Base-by-base conservation (phyloP, 306 rosid species). In the Parietaria judaica region DNA sequence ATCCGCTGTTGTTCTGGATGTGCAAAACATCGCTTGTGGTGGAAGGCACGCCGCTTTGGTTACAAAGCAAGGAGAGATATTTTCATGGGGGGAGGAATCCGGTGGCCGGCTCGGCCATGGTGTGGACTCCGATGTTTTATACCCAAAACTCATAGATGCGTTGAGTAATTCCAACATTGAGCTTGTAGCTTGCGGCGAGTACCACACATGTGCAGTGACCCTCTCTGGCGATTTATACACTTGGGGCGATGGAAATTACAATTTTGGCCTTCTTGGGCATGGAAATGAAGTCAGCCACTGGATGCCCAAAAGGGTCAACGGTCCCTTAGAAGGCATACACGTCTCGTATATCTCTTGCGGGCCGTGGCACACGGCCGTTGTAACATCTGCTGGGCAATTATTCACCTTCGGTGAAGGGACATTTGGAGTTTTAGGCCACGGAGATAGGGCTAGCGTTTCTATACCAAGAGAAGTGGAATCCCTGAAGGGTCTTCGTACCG, bases 81-180 rank as follows among this genome's bases (percentile, higher is more conserved):
- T 92, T 71, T 86, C 99, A 14, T 92, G 99, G 99, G 99, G 99
- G 11, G 99, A 88, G 78, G 99, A 92, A 81, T 84, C 87, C 1
- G 88, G 99, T 56, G 99, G 99, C 56, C 84, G 99, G 81, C 99
- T 92, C 69, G 99, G 99, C 70, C 99, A 92, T 45, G 99, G 99
- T 70, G 99, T 89, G 72, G 99, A 88, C 54, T 83, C 91, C 66
- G 96, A 92, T 55, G 88, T 84, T 72, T 77, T 68, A 55, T 88
- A 88, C 63, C 99, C 99, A 54, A 92, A 88, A 87, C 96, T 92
- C 76, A 80, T 92, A 56, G 99, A 88, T 68, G 72, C 95, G 78
- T 74, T 92, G 35, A 76, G 99, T 69, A 88, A 72, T 70, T 80
- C 84, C 49, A 88, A 88, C 75, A 84, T 92, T 70, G 99, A 92